Conservation (phyloP, 345 rosid species). For the Litchi chinensis region DNA sequence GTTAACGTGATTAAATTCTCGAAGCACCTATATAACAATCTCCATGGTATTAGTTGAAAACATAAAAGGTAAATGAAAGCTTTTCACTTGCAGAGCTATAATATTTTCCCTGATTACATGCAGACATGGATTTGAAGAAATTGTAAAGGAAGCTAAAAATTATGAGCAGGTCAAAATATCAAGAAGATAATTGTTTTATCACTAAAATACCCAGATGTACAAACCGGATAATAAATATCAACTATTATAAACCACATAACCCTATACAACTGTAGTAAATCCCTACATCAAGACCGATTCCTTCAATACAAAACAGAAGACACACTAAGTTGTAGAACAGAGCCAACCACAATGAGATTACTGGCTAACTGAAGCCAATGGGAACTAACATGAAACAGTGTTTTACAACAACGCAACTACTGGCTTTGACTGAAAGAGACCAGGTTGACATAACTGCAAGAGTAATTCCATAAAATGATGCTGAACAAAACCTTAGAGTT, state of each 20-base stretch:
- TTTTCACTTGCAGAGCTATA: neutral
- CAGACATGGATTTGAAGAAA: neutral
- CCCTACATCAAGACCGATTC: neutral
- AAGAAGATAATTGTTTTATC: neutral
- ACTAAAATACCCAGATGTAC: neutral
- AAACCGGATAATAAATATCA: neutral
- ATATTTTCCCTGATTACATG: neutral
- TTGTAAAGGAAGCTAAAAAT: neutral
- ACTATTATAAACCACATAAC: too few species aligned
- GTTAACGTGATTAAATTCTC: conserved; percentile 97
- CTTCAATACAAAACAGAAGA: neutral
- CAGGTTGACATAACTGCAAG: neutral
- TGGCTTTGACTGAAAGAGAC: neutral
- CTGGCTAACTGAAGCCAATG: neutral
- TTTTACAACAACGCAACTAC: neutral
- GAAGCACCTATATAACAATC: conserved; percentile 61
- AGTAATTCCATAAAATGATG: neutral
- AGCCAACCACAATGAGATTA: neutral
- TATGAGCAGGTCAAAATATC: neutral
- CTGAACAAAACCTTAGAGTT: neutral
- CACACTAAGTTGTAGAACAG: neutral
- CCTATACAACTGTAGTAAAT: neutral
- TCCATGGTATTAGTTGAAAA: conserved; percentile 14
- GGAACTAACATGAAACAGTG: neutral
- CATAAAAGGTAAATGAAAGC: neutral